These are phyloP conservation scores for Syzygium jambos DNA, from an alignment of 345 rosid species.

Conservation along the genomic window DNA sequence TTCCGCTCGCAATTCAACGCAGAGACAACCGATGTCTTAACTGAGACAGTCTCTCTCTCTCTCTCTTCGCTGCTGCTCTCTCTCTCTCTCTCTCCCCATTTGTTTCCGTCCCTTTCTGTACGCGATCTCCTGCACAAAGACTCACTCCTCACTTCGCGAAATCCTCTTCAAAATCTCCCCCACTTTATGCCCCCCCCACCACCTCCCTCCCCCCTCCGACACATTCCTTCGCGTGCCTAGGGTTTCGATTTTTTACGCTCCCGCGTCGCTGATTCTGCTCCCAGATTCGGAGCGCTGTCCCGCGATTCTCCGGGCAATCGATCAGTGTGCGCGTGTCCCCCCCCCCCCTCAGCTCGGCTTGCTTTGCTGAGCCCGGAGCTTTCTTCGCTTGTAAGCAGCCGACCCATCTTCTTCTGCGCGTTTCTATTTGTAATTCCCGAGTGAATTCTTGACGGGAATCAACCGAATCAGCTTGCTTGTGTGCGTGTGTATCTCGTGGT, in stretches of 20 bases:
- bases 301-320: background rate
- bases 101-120: slow-evolving; percentile 2
- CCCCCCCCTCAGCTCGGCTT: background rate
- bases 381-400: background rate
- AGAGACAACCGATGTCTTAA: slow-evolving; percentile 4
- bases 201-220: background rate
- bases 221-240: background rate
- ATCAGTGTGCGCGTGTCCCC: background rate
- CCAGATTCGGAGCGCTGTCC: background rate
- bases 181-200: background rate
- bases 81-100: background rate
- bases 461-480: background rate
- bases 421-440: background rate
- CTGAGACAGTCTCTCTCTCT: background rate
- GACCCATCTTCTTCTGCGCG: background rate
- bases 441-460: background rate
- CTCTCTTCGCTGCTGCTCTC: background rate
- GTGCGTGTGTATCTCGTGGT: background rate
- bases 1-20: slow-evolving; percentile 1
- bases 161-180: background rate
- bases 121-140: slow-evolving; percentile 5
- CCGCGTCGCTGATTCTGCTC: background rate
- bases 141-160: background rate
- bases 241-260: background rate
- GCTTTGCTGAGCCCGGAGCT: background rate